Evolutionary conservation across 2,329 filamentous ascomycete genomes (phyloP), one percentile per base, ranked within the genome.

Genomic region (Leptographium radiaticola): DNA sequence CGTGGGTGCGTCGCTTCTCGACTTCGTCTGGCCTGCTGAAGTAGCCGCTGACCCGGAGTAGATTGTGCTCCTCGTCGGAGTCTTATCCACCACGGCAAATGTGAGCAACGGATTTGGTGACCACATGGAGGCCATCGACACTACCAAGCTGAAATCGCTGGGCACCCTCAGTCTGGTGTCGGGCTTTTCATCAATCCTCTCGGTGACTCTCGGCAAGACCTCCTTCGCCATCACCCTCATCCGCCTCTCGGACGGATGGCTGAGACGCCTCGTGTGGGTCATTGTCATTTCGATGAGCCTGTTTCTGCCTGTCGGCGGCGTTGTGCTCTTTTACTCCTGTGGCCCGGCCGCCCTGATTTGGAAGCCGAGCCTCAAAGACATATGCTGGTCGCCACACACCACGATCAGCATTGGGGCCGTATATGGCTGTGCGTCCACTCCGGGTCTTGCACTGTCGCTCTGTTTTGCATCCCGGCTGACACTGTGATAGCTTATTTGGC

Each of bases 151-250:
- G 7, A 44, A 53, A 25, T 6, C 12, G 25, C 48, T 59, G 13
- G 54, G 52, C 25, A 60, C 65, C 47, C 51, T 59, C 10, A 49
- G 59, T 25, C 40, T 58, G 34, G 47, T 58, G 1, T 56, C 56
- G 16, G 57, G 53, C 25, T 61, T 62, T 53, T 64, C 60, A 49
- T 65, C 60, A 30, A 63, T 65, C 46, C 52, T 63, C 4, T 65
- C 64, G 1, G 62, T 65, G 11, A 61, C 63, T 2, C 58, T 59
- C 54, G 65, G 65, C 55, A 70, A 70, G 58, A 68, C 66, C 1
- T 68, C 67, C 1, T 68, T 70, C 52, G 67, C 64, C 15, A 55
- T 68, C 10, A 68, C 66, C 2, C 58, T 69, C 44, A 60, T 69
- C 33, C 63, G 67, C 2, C 61, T 68, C 18, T 20, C 58, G 55